Conservation (phyloP, 2,329 filamentous ascomycete genomes). For the Cadophora sp. region DNA sequence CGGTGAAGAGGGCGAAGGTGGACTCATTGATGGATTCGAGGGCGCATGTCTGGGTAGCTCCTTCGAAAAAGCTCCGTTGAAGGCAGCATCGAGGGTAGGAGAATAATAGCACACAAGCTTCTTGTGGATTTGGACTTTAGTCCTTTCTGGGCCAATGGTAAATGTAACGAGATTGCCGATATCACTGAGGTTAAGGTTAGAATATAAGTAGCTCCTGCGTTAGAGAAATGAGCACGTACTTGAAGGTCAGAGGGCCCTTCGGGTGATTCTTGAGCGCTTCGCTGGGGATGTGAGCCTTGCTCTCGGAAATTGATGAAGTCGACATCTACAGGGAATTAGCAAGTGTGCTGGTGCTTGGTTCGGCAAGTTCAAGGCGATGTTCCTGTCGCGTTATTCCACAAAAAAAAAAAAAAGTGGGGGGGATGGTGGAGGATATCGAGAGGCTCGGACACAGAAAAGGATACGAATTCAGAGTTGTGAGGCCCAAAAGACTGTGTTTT, state of each 20-base stretch:
- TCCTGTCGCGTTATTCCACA: too few relatives aligned
- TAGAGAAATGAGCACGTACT: neutral
- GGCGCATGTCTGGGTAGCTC: constrained; percentile 22
- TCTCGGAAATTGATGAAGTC: neutral
- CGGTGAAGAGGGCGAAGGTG: neutral
- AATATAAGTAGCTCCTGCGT: neutral
- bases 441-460: too few relatives aligned
- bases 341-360: too few relatives aligned
- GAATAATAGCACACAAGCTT: constrained; percentile 26
- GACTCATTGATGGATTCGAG: constrained; percentile 16
- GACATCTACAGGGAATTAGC: neutral
- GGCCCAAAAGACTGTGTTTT: too few relatives aligned
- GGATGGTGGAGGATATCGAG: too few relatives aligned
- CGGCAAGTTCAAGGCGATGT: too few relatives aligned
- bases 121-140: constrained; percentile 20
- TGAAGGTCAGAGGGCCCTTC: neutral
- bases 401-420: too few relatives aligned
- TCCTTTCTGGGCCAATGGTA: neutral
- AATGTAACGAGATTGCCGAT: constrained; percentile 17
- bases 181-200: neutral
- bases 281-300: neutral
- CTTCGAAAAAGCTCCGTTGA: constrained; percentile 26
- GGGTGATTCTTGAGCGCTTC: neutral
- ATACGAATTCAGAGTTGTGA: too few relatives aligned
- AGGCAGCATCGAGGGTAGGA: constrained; percentile 22